phyloP scores from a whole-genome alignment of 78 protist genomes.

The Dictyostelium discoideum region dicty_2.7 NC_007090.3:619001-619500 shows the following conservation, averaged over 20 bases:
- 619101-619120: not conserved
- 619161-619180: not conserved
- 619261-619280: not conserved
- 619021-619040: not conserved
- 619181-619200: not conserved
- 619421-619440: not conserved
- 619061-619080: not conserved
- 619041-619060: not conserved
- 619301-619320: not conserved
- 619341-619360: not conserved
- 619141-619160: not conserved
- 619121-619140: not conserved
- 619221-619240: not conserved
- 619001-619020: slow-evolving; percentile 11
- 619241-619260: slow-evolving; percentile 29
- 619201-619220: not conserved
- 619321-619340: slow-evolving; percentile 4
- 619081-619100: not conserved
- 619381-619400: not conserved
- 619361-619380: not conserved
- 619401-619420: not conserved
- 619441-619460: too few species aligned
- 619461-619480: too few species aligned
- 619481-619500: not conserved
- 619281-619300: not conserved